Evolutionary conservation across 1,284 basidiomycete species (phyloP).

Genomic region (Melampsora americana): DNA sequence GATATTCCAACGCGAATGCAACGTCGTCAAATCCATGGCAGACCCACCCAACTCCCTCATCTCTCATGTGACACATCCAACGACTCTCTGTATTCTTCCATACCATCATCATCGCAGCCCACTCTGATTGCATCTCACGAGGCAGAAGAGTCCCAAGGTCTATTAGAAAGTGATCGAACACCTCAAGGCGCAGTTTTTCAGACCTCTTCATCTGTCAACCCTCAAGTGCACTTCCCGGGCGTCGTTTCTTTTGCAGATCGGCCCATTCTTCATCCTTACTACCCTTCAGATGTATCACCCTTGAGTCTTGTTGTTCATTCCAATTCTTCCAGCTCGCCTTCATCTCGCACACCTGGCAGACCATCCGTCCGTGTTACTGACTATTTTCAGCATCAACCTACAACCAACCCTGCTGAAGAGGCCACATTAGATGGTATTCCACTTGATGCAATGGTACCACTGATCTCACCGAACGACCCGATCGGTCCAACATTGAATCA

Average conservation of each 20-base stretch:
- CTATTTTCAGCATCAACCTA: slow-evolving; percentile 1
- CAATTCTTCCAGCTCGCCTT: neutral
- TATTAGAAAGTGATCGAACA: neutral
- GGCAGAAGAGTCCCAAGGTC: neutral
- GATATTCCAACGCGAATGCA: slow-evolving; percentile 56
- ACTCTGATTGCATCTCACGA: slow-evolving; percentile 6
- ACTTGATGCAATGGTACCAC: slow-evolving; percentile 40
- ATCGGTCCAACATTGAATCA: slow-evolving; percentile 10
- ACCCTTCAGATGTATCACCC: slow-evolving; percentile 64
- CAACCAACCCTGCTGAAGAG: neutral
- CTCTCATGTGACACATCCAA: neutral
- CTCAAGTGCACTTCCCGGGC: neutral
- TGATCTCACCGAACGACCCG: slow-evolving; percentile 29
- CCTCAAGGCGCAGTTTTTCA: slow-evolving; percentile 28
- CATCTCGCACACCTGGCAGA: slow-evolving; percentile 14
- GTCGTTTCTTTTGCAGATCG: neutral
- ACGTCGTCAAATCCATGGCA: slow-evolving; percentile 12
- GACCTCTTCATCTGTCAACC: neutral
- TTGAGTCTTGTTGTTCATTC: slow-evolving; percentile 72
- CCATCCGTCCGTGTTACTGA: neutral
- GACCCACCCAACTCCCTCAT: neutral
- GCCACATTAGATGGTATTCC: slow-evolving; percentile 15
- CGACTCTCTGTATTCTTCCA: neutral
- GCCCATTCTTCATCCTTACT: neutral
- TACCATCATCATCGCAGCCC: neutral